Evolutionary conservation across 208 protist species (phyloP), one percentile per base, ranked within the genome.

Genomic region (Crithidia bombi): DNA sequence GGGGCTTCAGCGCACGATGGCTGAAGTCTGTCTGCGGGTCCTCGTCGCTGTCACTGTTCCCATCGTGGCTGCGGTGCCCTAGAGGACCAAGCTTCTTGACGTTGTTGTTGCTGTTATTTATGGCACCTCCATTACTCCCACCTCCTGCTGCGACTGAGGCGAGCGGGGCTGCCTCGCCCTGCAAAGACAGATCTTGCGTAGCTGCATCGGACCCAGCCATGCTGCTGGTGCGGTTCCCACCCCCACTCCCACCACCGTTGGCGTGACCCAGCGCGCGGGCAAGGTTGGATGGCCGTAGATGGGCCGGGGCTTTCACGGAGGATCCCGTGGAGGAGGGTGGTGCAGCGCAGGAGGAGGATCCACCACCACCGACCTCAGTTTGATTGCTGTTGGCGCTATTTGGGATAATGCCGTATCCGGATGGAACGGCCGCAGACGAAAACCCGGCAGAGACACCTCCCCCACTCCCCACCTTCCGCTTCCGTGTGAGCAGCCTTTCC

Each of bases 1-100:
- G 73, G 30, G 91, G 89, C 73, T 90, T 90, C 55, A 93, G 72
- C 9, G 74, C 75, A 5, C 85, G 79, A 17, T 85, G 83, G 62
- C 76, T 79, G 50, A 89, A 85, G 36, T 61, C 64, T 0, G 44
- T 35, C 51, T 55, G 33, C 6, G n/a, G 32, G 35, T 85, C 69
- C 0, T 78, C 78, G 0, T 73, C 73, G 21, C 78, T 65, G 30
- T 69, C 59, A 7, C 52, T 51, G n/a, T 30, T 33, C 2, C 28
- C 23, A 43, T 58, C 21, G 0, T 36, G 11, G 26, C 15, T 56
- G 50, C 50, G 50, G 28, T 3, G 17, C 15, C 23, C 26, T n/a
- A 9, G 32, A 21, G 10, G n/a, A n/a, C n/a, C n/a, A n/a, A n/a
- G n/a, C n/a, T n/a, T n/a, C n/a, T n/a, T n/a, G 47, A 0, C 50